These are phyloP conservation scores for Hypoxylon intermedium DNA, from an alignment of 495 filamentous ascomycete species.

Conservation along the genomic window DNA sequence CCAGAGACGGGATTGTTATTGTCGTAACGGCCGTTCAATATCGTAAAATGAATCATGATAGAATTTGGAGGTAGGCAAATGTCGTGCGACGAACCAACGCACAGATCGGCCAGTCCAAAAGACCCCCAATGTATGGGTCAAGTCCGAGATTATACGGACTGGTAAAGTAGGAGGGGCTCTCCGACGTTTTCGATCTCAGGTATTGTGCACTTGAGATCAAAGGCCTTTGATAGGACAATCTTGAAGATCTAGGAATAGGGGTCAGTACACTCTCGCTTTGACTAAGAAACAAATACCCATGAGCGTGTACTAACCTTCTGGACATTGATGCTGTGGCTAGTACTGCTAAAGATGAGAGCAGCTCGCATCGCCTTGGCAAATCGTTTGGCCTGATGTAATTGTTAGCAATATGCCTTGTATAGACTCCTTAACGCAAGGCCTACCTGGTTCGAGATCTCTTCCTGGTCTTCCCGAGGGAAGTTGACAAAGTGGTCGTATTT, in stretches of 20 bases:
- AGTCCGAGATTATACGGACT: slow-evolving; percentile 64
- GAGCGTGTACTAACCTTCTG: slow-evolving; percentile 76
- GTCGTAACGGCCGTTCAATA: slow-evolving; percentile 33
- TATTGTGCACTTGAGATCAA: slow-evolving; percentile 98
- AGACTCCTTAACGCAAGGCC: slow-evolving; percentile 8
- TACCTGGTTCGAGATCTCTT: slow-evolving; percentile 96
- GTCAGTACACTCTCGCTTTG: slow-evolving; percentile 20
- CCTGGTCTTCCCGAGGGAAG: slow-evolving; percentile 94
- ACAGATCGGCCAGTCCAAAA: slow-evolving; percentile 8
- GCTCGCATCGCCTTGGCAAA: slow-evolving; percentile 99
- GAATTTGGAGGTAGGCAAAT: slow-evolving; percentile 37
- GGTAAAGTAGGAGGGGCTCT: slow-evolving; percentile 94
- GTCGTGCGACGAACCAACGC: slow-evolving; percentile 44
- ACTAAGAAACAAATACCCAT: slow-evolving; percentile 6
- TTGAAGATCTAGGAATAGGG: slow-evolving; percentile 84
- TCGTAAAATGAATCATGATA: slow-evolving; percentile 25
- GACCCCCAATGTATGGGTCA: slow-evolving; percentile 3
- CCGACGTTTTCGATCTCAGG: slow-evolving; percentile 97
- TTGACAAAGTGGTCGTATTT: slow-evolving; percentile 99
- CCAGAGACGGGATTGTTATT: slow-evolving; percentile 10
- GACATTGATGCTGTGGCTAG: slow-evolving; percentile 98
- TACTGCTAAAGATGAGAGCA: slow-evolving; percentile 96
- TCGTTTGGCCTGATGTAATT: slow-evolving; percentile 74
- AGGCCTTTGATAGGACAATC: slow-evolving; percentile 97
- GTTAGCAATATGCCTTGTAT: slow-evolving; percentile 17